A percentile compares a stretch with the other conserved stretches of the same genome.
Evolutionary conservation across 2,329 filamentous ascomycete species (phyloP).

Genomic region (Bertia moriformis): DNA sequence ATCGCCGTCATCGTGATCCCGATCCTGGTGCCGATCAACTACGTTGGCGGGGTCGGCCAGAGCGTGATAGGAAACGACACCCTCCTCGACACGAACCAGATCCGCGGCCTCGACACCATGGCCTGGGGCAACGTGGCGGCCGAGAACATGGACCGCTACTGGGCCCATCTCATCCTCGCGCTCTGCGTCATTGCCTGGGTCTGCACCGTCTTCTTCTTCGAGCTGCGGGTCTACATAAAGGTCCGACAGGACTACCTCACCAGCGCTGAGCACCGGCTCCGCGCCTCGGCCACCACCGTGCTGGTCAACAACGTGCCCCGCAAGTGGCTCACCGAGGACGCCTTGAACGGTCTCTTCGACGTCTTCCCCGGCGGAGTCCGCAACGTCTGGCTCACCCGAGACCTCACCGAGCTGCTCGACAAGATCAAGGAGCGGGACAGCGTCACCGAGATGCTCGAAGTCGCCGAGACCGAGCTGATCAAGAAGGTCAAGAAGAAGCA

Average conservation of each 20-base stretch:
- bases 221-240: conserved; percentile 77
- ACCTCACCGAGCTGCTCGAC: conserved; percentile 67
- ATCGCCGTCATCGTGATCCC: conserved; percentile 85
- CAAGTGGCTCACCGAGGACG: conserved; percentile 79
- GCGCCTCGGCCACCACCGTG: conserved; percentile 88
- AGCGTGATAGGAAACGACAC: conserved; percentile 27
- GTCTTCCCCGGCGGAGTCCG: conserved; percentile 89
- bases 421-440: conserved; percentile 67
- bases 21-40: conserved; percentile 75
- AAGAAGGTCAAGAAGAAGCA: conserved; percentile 66
- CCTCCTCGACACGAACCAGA: conserved; percentile 11
- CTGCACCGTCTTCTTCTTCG: conserved; percentile 73
- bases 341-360: conserved; percentile 73
- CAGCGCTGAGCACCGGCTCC: conserved; percentile 81
- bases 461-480: conserved; percentile 73
- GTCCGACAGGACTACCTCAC: conserved; percentile 89
- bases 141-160: conserved; percentile 54
- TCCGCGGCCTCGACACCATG: conserved; percentile 64
- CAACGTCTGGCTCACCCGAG: conserved; percentile 92
- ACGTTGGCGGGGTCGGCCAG: conserved; percentile 52
- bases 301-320: conserved; percentile 78
- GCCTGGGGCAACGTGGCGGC: conserved; percentile 75
- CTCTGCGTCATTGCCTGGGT: conserved; percentile 69
- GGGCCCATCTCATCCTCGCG: conserved; percentile 72
- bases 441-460: conserved; percentile 60